Base-by-base conservation (phyloP, 768 basidiomycete species). In the Pulveroboletus sp. region DNA sequence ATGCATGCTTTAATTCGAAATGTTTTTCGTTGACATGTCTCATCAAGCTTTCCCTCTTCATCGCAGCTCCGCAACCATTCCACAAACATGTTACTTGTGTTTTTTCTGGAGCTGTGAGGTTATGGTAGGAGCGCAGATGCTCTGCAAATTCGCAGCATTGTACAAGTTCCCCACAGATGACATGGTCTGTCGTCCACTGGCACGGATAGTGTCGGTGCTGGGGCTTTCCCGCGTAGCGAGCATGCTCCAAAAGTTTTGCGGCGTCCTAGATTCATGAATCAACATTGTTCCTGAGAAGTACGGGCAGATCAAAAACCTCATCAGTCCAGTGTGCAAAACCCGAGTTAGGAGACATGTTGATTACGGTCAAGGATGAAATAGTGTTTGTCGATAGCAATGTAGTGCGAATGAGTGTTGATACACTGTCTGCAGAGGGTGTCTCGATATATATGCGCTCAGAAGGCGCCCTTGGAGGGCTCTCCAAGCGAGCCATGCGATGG, bases 41-140 rank as follows among this genome's bases (percentile, higher is more conserved):
- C 26, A 47, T 26, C 13, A 67, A 23, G 19, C 67, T 65, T 49
- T 67, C 65, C 34, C 44, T 67, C 20, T 52, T 69, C 63, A 69
- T 61, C 0, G 38, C 43, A 10, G 23, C 0, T 4, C 3, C 19
- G 24, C 65, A 69, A 10, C 31, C 39, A 17, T 9, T 4, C 65
- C 65, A 69, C 26, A 7, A 23, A 9, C 67, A 67, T 1, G 0
- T 26, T 12, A 69, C 0, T 0, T 0, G 1, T 9, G 34, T 2
- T 16, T 47, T 38, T 0, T 63, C 65, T 16, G 55, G 14, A 8
- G 58, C 65, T 1, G n/a, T 2, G 22, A 69, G 14, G 12, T 56
- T 54, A 12, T 67, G 65, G 14, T 0, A 5, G 20, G 27, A 5
- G 11, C 67, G 58, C 12, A 67, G 30, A 43, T 67, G 65, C 0